Percentiles rank a stretch among this genome's conserved stretches.
Evolutionary conservation across 2,329 filamentous ascomycete species (phyloP).

Genomic region (Diaporthe sp.): DNA sequence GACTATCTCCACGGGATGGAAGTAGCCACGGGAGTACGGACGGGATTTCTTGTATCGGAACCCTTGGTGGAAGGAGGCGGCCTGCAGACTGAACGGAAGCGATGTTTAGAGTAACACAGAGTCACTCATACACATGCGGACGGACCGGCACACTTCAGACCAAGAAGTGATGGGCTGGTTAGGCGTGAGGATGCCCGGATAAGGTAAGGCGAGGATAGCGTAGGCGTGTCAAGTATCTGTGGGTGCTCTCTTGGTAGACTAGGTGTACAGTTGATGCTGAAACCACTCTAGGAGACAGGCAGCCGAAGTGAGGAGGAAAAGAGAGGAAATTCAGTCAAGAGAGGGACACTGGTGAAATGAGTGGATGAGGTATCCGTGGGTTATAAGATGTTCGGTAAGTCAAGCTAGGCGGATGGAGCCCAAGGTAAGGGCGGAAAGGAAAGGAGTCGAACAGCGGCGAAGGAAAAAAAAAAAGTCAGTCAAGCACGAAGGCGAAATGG

Average conservation of each 20-base stretch:
- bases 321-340: constrained; percentile 37
- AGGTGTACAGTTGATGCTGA: constrained; percentile 30
- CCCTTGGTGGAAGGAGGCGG: constrained; percentile 12
- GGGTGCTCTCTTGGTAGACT: constrained; percentile 25
- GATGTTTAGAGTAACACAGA: constrained; percentile 30
- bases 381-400: constrained; percentile 35
- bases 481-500: constrained; percentile 35
- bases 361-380: constrained; percentile 36
- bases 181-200: constrained; percentile 17
- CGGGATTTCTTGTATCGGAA: constrained; percentile 23
- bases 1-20: constrained; percentile 25
- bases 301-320: constrained; percentile 31
- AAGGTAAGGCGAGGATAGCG: constrained; percentile 19
- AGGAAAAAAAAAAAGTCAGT: constrained; percentile 28
- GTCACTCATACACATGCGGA: constrained; percentile 24
- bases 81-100: constrained; percentile 19
- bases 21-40: constrained; percentile 26
- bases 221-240: constrained; percentile 29
- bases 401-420: constrained; percentile 31
- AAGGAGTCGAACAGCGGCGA: constrained; percentile 23
- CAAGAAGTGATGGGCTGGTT: constrained; percentile 16
- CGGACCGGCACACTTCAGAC: constrained; percentile 31
- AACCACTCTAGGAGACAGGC: constrained; percentile 35
- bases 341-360: constrained; percentile 35
- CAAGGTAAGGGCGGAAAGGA: constrained; percentile 37